These are phyloP conservation scores for Ophiocordyceps camponoti-saundersi DNA, from an alignment of 2,329 filamentous ascomycete genomes.

Conservation along the genomic window DNA sequence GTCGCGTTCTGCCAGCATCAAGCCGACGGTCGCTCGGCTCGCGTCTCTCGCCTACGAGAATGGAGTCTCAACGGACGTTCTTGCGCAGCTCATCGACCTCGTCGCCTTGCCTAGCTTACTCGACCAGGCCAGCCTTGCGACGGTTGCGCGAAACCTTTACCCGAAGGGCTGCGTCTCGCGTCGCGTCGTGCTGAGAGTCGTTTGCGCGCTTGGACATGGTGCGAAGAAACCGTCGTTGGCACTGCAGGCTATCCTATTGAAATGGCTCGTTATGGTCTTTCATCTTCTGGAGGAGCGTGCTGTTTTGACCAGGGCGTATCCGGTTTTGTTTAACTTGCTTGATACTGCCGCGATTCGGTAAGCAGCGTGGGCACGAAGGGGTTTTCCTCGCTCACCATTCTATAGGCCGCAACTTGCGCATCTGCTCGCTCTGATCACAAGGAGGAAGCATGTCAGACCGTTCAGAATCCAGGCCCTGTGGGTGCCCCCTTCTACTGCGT, in stretches of 20 bases:
- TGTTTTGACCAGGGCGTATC: conserved; percentile 52
- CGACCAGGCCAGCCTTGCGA: conserved; percentile 57
- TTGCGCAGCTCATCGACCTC: conserved; percentile 49
- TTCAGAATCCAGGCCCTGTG: conserved; percentile 67
- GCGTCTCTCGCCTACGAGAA: conserved; percentile 46
- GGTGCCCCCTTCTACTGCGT: conserved; percentile 8
- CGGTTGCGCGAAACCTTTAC: conserved; percentile 58
- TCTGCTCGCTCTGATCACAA: conserved; percentile 60
- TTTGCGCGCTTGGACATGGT: conserved; percentile 63
- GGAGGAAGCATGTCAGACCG: conserved; percentile 67
- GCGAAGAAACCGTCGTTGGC: conserved; percentile 55
- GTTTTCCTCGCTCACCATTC: not conserved
- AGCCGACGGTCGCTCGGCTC: conserved; percentile 45
- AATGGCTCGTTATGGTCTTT: conserved; percentile 65
- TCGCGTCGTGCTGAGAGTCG: conserved; percentile 43
- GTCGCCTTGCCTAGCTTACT: conserved; percentile 50
- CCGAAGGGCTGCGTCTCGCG: conserved; percentile 48
- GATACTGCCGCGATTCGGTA: conserved; percentile 64
- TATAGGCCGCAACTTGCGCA: conserved; percentile 49
- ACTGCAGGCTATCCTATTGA: conserved; percentile 54
- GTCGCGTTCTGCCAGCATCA: conserved; percentile 44
- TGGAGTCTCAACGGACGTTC: conserved; percentile 43
- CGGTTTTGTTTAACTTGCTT: conserved; percentile 63
- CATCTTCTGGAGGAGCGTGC: conserved; percentile 48
- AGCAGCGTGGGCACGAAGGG: not conserved